These are phyloP conservation scores for Paraleonurus japonicus DNA, from an alignment of 257 asterid species.

Conservation along the genomic window DNA sequence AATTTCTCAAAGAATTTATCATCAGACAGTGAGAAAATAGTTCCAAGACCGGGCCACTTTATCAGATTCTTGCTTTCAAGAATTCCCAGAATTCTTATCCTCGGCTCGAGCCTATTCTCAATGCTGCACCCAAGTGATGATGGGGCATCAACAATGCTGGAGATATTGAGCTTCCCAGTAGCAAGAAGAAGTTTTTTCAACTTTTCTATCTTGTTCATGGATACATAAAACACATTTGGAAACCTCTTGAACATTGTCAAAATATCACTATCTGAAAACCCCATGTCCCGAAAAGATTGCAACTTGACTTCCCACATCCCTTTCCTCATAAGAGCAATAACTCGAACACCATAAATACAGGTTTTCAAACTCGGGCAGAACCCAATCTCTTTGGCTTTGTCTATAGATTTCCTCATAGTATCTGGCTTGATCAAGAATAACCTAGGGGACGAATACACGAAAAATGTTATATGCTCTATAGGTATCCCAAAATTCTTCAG, in stretches of 20 bases:
- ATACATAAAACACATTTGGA: neutral
- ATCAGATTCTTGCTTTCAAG: slow-evolving; percentile 10
- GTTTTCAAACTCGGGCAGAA: slow-evolving; percentile 6
- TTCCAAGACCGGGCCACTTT: neutral
- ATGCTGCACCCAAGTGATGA: slow-evolving; percentile 2
- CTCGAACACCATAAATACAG: slow-evolving; percentile 28
- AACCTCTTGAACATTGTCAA: neutral
- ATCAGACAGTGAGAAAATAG: neutral
- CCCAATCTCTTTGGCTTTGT: slow-evolving; percentile 34
- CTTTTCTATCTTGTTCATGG: neutral
- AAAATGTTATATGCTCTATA: neutral
- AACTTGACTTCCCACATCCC: slow-evolving; percentile 1
- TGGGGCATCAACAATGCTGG: neutral
- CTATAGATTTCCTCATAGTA: slow-evolving; percentile 19
- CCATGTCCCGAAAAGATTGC: neutral
- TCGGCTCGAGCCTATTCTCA: slow-evolving; percentile 33
- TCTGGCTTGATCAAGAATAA: slow-evolving; percentile 27
- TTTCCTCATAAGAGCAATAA: neutral
- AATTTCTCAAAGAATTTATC: slow-evolving; percentile 1
- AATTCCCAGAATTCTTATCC: slow-evolving; percentile 16
- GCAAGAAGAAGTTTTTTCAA: neutral
- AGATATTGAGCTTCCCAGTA: neutral
- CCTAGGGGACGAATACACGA: slow-evolving; percentile 24
- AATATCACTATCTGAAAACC: neutral
- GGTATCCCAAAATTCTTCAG: slow-evolving; percentile 6